Evolutionary conservation across 2,329 filamentous ascomycete genomes (phyloP), one percentile per base, ranked within the genome.

Genomic region (Colletotrichum ledebouriae): DNA sequence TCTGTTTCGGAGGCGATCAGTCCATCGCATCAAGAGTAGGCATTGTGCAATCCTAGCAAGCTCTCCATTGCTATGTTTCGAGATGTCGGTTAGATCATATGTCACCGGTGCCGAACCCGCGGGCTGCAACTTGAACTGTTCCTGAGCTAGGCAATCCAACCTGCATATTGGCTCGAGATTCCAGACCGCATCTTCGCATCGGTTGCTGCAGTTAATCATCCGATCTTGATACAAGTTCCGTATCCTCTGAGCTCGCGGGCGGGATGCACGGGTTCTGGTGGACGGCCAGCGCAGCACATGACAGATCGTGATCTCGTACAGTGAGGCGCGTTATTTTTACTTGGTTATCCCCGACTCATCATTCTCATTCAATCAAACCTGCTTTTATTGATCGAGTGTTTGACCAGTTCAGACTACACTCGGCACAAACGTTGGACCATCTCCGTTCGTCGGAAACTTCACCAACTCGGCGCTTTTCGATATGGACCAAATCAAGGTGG

Each of bases 251-350:
- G 17, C 20, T 33, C 25, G 46, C 34, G 34, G 1, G 15, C 59
- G 59, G 59, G n/a, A 22, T 15, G 20, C 37, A 10, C 59, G 59
- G 59, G 22, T n/a, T 17, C 37, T 47, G 47, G 42, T 34, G 20
- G 59, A 29, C 22, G 42, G 44, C 44, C 13, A 12, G 13, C n/a
- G 46, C 44, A 33, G 17, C 34, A 60, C 58, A 13, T 20, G 44
- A 60, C 29, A 9, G 20, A 41, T 39, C 58, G 13, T n/a, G 17
- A 50, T 33, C 46, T 17, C 58, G 33, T 37, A 34, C 25, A 17
- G 22, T 11, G 47, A 13, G 22, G 47, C 22, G 47, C 22, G 17
- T 44, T 58, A 25, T 44, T 46, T 46, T 25, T 52, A 53, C 47
- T n/a, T 20, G 34, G 46, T 5, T n/a, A 22, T 34, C n/a, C 12